Evolutionary conservation across 1,139 yeast species (phyloP), one percentile per base, ranked within the genome.

Genomic region (Zygosaccharomyces sapae): DNA sequence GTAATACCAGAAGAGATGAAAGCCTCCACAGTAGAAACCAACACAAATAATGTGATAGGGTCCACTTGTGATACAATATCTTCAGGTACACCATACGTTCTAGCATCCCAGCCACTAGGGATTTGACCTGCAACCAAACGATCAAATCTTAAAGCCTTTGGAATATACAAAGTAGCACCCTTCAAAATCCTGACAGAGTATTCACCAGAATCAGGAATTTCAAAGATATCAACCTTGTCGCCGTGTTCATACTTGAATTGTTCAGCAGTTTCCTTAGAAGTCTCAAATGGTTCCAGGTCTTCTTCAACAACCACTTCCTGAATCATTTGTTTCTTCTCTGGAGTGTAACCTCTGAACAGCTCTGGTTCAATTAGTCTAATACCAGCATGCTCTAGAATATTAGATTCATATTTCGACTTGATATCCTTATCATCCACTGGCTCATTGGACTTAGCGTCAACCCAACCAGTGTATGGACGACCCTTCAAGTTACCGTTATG

Each of bases 61-160:
- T 92, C 98, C 57, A 92, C 98, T 74, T 92, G 98, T 51, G 80
- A 76, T 61, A 89, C 83, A 58, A 86, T 86, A 67, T 92, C 98
- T 58, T 90, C 97, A 47, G 92, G 76, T 58, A 92, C 86, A 81
- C 98, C 98, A 64, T 90, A 92, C 55, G 85, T 83, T 67, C 81
- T 83, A 49, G 98, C 97, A 69, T 88, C 77, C 98, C 98, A 92
- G 66, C 98, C 98, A 47, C 95, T 84, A 63, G 98, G 98, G 60
- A 92, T 85, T 78, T 92, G 98, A 68, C 98, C 98, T 54, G 98
- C 97, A 64, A 92, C 98, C 59, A 92, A 76, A 70, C 98, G 83
- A 74, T 90, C 96, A 63, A 86, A 90, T 73, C 83, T 83, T 69
- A 92, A 79, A 33, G 98, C 97, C 80, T 92, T 92, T 68, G 98